These are phyloP conservation scores for Fragosphaeria purpurea DNA, from an alignment of 2,329 filamentous ascomycete genomes.

Conservation along the genomic window DNA sequence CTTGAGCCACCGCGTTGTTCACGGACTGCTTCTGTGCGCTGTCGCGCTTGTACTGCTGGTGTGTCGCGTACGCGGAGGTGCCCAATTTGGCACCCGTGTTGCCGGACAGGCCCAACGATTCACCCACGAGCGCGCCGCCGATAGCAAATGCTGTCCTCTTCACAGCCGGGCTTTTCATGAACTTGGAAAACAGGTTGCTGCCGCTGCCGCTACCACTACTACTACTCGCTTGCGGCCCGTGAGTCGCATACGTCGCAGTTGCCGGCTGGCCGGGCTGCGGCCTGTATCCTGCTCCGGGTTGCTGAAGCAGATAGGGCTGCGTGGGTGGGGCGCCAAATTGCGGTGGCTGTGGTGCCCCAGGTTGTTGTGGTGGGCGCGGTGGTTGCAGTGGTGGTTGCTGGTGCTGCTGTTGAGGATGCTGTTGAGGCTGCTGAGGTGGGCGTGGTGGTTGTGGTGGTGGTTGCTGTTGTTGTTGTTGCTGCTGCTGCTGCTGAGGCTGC, in stretches of 20 bases:
- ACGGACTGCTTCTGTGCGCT: neutral
- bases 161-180: constrained; percentile 11
- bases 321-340: neutral
- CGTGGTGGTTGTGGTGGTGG: too few relatives aligned
- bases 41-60: constrained; percentile 6
- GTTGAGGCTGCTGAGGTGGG: neutral
- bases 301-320: neutral
- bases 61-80: neutral
- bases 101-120: constrained; percentile 8
- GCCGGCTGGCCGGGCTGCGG: neutral
- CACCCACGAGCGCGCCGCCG: constrained; percentile 8
- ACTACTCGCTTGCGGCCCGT: neutral
- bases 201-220: neutral
- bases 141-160: constrained; percentile 8
- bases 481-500: neutral
- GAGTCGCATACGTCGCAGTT: too few relatives aligned
- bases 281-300: neutral
- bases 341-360: neutral
- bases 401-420: neutral
- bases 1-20: too few relatives aligned
- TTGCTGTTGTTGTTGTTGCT: neutral
- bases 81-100: constrained; percentile 6
- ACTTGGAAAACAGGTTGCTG: constrained; percentile 8
- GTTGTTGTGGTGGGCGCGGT: neutral
- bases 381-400: neutral